Percentiles rank a stretch among this genome's conserved stretches.
phyloP scores from a whole-genome alignment of 2,329 filamentous ascomycete species.

The Exophiala alcalophila region DNA sequence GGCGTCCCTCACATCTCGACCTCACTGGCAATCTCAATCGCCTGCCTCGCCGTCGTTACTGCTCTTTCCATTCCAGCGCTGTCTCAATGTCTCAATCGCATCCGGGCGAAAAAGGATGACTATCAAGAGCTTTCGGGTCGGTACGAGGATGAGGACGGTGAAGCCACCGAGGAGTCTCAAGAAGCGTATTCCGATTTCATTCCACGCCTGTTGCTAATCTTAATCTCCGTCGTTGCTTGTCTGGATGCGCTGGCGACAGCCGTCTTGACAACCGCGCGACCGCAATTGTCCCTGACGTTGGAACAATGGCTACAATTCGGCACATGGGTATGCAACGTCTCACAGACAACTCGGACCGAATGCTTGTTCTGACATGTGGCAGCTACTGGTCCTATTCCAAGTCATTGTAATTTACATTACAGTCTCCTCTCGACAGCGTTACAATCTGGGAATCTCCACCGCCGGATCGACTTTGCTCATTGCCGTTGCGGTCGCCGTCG shows the following conservation, averaged over 20 bases:
- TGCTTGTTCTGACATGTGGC: conserved; percentile 10
- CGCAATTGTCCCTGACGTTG: conserved; percentile 44
- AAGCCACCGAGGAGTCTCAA: conserved; percentile 62
- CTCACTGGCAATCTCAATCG: conserved; percentile 22
- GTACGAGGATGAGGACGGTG: conserved; percentile 69
- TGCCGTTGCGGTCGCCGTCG: conserved; percentile 24
- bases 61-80: conserved; percentile 19
- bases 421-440: conserved; percentile 22
- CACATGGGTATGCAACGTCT: conserved; percentile 54
- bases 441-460: conserved; percentile 24
- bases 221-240: conserved; percentile 55
- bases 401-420: conserved; percentile 24
- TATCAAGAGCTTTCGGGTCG: conserved; percentile 36
- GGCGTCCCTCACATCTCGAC: conserved; percentile 12
- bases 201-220: conserved; percentile 55
- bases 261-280: conserved; percentile 49
- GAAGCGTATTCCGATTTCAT: conserved; percentile 60
- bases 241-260: conserved; percentile 57
- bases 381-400: conserved; percentile 28
- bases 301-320: conserved; percentile 60
- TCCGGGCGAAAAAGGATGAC: conserved; percentile 18
- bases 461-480: conserved; percentile 24
- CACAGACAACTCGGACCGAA: not conserved
- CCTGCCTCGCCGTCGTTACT: conserved; percentile 20
- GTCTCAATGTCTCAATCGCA: conserved; percentile 9